Base-by-base conservation (phyloP, 208 protist species). In the Perkinsela sp. region DNA sequence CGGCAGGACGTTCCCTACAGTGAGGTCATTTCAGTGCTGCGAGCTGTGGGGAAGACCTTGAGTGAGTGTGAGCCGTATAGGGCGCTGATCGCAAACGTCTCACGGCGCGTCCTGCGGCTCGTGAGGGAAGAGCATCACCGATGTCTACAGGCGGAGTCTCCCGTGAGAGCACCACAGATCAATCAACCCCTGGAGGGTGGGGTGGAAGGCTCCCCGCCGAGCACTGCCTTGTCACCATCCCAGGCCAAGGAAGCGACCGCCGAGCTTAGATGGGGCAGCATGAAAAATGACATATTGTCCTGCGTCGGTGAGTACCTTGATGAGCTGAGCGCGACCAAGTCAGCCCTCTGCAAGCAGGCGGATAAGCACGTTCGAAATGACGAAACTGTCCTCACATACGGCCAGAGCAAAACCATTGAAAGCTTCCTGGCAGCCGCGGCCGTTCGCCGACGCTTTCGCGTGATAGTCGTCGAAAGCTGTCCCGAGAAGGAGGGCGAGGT, bases 381-480 rank as follows among this genome's bases (percentile, higher is more conserved):
- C 71, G 85, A 90, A 67, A 76, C 89, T 0, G 83, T 93, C 65
- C 75, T 93, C 70, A 89, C 83, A 15, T 76, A 80, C 66, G 86
- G 84, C 29, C 65, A 70, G 67, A 88, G 80, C 22, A 67, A 67
- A n/a, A 90, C 84, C 16, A 81, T 88, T n/a, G 75, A 82, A 67
- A 67, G 71, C 16, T 91, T 91, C 66, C 67, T 91, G 48, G 70
- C 69, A 28, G 57, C 48, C 28, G 85, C 81, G 15, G 80, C 76
- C 16, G 77, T 74, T 48, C 81, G 85, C 31, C 75, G 76, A 66
- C 76, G 74, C 31, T 94, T 96, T 73, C 82, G 92, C 40, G 92
- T 97, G 0, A 89, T 97, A 31, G 85, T 96, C 2, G 81, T 90
- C 30, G 93, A 97, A 71, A 84, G 81, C 30, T 79, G 85, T 2